Evolutionary conservation across 306 rosid species (phyloP), one percentile per base, ranked within the genome.

Genomic region (Gleditsia sinensis): DNA sequence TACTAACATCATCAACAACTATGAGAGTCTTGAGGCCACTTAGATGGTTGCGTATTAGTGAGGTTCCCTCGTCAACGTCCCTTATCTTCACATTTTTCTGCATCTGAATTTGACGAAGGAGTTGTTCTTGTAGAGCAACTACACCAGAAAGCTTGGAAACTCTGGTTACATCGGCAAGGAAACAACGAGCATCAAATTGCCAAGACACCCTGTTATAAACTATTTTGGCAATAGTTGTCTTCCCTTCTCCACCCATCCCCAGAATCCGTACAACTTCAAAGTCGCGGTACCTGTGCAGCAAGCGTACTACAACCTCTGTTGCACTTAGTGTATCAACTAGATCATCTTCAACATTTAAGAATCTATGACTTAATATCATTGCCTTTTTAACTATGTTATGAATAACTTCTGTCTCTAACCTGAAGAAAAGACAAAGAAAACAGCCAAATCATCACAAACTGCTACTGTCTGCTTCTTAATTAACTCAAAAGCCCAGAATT

Each of bases 111-210:
- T n/a, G 7, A 5, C 23, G 7, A 48, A 17, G 3, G 6, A 48
- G 54, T n/a, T 17, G 5, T 7, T 48, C 14, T 4, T 45, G 54
- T 17, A 4, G 24, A 48, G 0, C 1, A 1, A 48, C 54, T 0
- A 5, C 4, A 3, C 24, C 0, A 4, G n/a, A n/a, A n/a, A n/a
- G n/a, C n/a, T n/a, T n/a, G 7, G 19, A 6, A 0, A n/a, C 3
- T 0, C 17, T 10, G 17, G 2, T 6, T 3, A n/a, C 3, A 2
- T n/a, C 7, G 9, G 10, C 1, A 48, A 48, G 24, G 24, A 48
- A 48, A 48, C 54, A 48, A 7, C 1, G 3, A 48, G 8, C 9
- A 16, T 48, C 24, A 48, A 48, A 48, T 48, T 16, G 21, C 10
- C 7, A 10, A 48, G 7, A 48, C 8, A 48, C 17, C 0, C 3